Evolutionary conservation across 1,284 basidiomycete species (phyloP), one percentile per base, ranked within the genome.

Genomic region (Chalciporus sp.): DNA sequence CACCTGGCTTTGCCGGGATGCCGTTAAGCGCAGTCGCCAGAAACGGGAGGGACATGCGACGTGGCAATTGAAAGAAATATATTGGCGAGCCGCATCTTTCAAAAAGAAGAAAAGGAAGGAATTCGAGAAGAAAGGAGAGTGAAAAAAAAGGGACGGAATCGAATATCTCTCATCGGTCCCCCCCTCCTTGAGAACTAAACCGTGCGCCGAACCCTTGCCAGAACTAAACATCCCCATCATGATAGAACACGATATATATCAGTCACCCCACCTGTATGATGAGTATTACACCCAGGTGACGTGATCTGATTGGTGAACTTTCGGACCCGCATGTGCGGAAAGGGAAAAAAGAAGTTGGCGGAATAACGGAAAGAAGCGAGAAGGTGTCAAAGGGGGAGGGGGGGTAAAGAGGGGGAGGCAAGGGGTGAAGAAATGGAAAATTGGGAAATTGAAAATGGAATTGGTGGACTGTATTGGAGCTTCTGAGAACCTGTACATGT

Each of bases 41-140:
- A 19, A 39, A 39, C 17, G 7, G n/a, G 37, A 2, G 12, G 33
- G 14, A 17, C 37, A 39, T 19, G 37, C 37, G 37, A 19, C 37
- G 61, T 66, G 51, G 35, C 49, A 52, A 45, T 26, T 37, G 19
- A 33, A 33, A 7, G 19, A 33, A 33, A 7, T 50, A 26, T 41
- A 42, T 39, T 28, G 33, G 33, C 49, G 44, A 42, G 12, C 16
- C 14, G 1, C 7, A 16, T 23, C 23, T 6, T 23, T n/a, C n/a
- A n/a, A n/a, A 6, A 23, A 35, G 33, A 35, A 14, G 33, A 35
- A 16, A 35, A 35, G 33, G 7, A 35, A n/a, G n/a, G n/a, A n/a
- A n/a, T n/a, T n/a, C n/a, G 7, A 6, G 12, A 35, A 35, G 33
- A 14, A 14, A 7, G 3, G 7, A 16, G 45, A 43, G 19, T n/a